Evolutionary conservation across 352 stramenopile genomes (phyloP).

Genomic region (Thraustochytrium striatum): DNA sequence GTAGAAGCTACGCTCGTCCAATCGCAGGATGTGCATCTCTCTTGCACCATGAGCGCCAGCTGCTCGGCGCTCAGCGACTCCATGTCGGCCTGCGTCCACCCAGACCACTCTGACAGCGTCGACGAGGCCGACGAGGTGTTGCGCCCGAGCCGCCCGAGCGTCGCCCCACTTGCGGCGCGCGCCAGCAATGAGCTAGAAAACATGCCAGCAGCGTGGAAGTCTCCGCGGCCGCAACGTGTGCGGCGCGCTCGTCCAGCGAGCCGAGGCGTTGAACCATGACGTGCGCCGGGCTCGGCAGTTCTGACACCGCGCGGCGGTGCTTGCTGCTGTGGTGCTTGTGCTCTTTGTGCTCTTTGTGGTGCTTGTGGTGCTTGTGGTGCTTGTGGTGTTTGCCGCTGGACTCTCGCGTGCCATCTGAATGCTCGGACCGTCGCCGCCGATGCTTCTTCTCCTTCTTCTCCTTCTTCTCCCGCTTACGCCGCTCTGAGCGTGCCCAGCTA

Average conservation of each 20-base stretch:
- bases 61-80: neutral
- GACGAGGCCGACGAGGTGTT: neutral
- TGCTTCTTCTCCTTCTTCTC: slow-evolving; percentile 32
- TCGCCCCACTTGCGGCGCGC: neutral
- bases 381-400: slow-evolving; percentile 7
- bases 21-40: slow-evolving; percentile 15
- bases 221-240: neutral
- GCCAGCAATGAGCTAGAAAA: neutral
- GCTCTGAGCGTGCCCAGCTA: no score
- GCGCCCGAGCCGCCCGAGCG: no score
- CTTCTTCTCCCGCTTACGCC: slow-evolving; percentile 35
- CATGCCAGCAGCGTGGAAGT: neutral
- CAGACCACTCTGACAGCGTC: neutral
- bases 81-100: neutral
- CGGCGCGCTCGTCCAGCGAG: neutral
- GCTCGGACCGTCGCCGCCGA: no score
- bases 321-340: no score
- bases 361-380: neutral
- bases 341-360: neutral
- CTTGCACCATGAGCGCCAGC: neutral
- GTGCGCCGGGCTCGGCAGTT: neutral
- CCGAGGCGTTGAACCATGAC: neutral
- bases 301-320: neutral
- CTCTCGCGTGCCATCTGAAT: no score
- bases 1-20: slow-evolving; percentile 22